phyloP scores from a whole-genome alignment of 2,329 filamentous ascomycete species.

The Parafenestella ontariensis region DNA sequence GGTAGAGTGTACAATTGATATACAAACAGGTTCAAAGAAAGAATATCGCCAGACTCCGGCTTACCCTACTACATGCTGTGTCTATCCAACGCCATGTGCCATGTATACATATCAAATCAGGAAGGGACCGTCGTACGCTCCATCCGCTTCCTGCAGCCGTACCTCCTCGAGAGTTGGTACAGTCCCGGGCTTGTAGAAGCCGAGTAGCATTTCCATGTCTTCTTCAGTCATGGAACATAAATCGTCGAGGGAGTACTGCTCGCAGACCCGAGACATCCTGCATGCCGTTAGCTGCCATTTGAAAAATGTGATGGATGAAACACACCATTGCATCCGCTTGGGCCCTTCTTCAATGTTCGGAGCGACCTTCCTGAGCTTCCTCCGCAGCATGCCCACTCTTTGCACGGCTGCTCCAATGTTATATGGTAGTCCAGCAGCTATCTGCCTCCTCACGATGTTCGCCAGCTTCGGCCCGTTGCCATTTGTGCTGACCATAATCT shows the following conservation, averaged over 20 bases:
- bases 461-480: slow-evolving; percentile 93
- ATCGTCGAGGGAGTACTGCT: slow-evolving; percentile 83
- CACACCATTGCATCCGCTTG: slow-evolving; percentile 87
- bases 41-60: slow-evolving; percentile 17
- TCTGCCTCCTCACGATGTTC: slow-evolving; percentile 81
- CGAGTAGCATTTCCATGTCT: slow-evolving; percentile 81
- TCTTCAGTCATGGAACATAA: slow-evolving; percentile 81
- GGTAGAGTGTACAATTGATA: slow-evolving; percentile 23
- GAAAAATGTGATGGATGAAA: background rate
- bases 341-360: slow-evolving; percentile 76
- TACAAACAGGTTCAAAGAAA: slow-evolving; percentile 12
- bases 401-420: slow-evolving; percentile 87
- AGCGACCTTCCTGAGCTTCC: slow-evolving; percentile 78
- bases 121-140: slow-evolving; percentile 58
- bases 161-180: slow-evolving; percentile 55
- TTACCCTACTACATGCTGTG: slow-evolving; percentile 11
- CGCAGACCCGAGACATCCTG: slow-evolving; percentile 92
- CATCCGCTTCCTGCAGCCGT: slow-evolving; percentile 48
- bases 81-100: slow-evolving; percentile 17
- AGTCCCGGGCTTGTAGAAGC: slow-evolving; percentile 67
- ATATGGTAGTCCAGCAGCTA: slow-evolving; percentile 75
- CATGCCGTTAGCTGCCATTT: slow-evolving; percentile 33
- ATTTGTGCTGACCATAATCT: slow-evolving; percentile 99
- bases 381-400: slow-evolving; percentile 80
- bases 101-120: slow-evolving; percentile 33